Evolutionary conservation across 2,329 filamentous ascomycete species (phyloP), one percentile per base, ranked within the genome.

Genomic region (Diaporthe nobilis): DNA sequence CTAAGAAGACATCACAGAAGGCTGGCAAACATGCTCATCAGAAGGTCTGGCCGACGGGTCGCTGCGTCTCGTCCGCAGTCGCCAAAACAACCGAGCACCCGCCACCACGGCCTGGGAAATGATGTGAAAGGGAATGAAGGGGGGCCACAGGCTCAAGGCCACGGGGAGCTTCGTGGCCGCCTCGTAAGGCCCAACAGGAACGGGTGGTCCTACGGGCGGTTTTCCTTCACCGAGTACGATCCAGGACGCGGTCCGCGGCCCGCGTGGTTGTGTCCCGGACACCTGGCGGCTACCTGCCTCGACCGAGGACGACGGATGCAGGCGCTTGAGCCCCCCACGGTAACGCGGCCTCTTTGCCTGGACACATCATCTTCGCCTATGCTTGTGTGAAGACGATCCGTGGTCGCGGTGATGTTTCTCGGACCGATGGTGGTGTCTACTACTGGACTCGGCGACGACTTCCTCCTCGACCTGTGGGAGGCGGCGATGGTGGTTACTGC

Each of bases 391-490:
- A 34, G n/a, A 49, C 15, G 65, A 58, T 10, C 39, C 25, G 6
- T 44, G 60, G 39, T 25, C 25, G 47, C 12, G 51, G 6, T 47
- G 20, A 39, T 25, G 49, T 34, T 34, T 34, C 34, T 34, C 34
- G 34, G 34, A 34, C 34, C 34, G 34, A 34, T 34, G 34, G 34
- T 34, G 34, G 34, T 53, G 37, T 17, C 53, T 49, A 53, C 67
- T 75, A 17, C 42, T 71, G 31, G 57, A 53, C 12, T 20, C 34
- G 10, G 57, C 57, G 49, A n/a, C 67, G 13, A 61, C 67, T 47
- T 75, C 58, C 34, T 76, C 75, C 15, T n/a, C 25, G 17, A 75
- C 67, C 42, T 31, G 28, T 22, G 25, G 8, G 12, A 76, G 60
- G 53, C 22, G 20, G 42, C 4, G 7, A 31, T n/a, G 37, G 42